A percentile compares a stretch with the other conserved stretches of the same genome.
These are phyloP conservation scores for Lycium barbarum DNA, from an alignment of 257 asterid species.

Conservation along the genomic window DNA sequence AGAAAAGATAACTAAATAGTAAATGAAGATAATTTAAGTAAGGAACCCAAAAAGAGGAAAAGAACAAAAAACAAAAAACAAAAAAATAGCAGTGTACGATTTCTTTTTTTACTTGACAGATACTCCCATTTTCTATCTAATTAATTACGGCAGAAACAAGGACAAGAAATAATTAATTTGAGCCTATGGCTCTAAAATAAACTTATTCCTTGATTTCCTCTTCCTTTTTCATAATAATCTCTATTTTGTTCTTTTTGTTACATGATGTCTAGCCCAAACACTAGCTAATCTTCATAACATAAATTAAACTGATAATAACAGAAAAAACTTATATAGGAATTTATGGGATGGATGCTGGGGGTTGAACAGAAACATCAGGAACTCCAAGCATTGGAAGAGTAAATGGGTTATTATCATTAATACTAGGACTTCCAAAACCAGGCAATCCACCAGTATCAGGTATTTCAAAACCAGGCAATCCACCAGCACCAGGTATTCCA, in stretches of 20 bases:
- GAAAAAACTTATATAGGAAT: background rate
- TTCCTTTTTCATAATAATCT: background rate
- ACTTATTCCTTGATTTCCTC: background rate
- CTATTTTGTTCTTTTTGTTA: background rate
- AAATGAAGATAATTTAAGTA: background rate
- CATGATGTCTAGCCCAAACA: background rate
- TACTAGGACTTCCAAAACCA: background rate
- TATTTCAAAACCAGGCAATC: background rate
- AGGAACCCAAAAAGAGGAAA: background rate
- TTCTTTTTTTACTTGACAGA: background rate
- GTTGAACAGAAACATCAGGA: conserved; percentile 7
- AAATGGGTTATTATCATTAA: background rate
- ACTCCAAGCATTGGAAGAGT: background rate
- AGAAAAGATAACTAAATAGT: too few relatives aligned
- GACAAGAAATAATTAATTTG: conserved; percentile 16
- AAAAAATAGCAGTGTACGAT: background rate
- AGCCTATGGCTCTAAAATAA: conserved; percentile 18
- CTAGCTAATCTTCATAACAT: background rate
- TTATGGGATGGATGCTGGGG: background rate
- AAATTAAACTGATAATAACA: conserved; percentile 2
- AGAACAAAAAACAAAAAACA: background rate
- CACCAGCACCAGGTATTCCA: background rate
- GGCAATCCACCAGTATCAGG: background rate
- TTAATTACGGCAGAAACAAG: background rate
- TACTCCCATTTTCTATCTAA: background rate